Conservation (phyloP, 441 rosid genomes). For the Pelargonium citronellum region DNA sequence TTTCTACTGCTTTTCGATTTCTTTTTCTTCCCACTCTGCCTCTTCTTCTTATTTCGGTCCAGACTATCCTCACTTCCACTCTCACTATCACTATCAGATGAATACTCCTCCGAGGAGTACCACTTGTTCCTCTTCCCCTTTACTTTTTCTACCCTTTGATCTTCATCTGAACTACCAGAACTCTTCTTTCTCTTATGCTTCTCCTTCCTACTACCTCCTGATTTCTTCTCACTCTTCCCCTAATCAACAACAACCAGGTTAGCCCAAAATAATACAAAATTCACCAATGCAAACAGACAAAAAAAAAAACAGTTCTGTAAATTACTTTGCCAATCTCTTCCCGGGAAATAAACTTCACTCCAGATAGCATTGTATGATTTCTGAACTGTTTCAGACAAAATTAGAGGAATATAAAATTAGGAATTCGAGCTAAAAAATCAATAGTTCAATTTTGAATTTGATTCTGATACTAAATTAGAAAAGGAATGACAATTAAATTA, state of each 20-base stretch:
- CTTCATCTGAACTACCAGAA: constrained; percentile 48
- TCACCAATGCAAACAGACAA: neutral
- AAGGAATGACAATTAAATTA: too few relatives aligned
- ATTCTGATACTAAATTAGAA: too few relatives aligned
- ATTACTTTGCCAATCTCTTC: constrained; percentile 44
- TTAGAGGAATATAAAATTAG: neutral
- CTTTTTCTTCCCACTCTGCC: constrained; percentile 26
- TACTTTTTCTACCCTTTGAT: constrained; percentile 37
- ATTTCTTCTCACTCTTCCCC: constrained; percentile 34
- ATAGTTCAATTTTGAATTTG: too few relatives aligned
- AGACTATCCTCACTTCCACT: constrained; percentile 25
- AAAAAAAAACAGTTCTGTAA: too few relatives aligned
- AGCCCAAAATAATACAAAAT: constrained; percentile 10
- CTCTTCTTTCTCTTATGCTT: constrained; percentile 33
- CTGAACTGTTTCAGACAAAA: neutral
- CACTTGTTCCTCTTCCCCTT: constrained; percentile 49
- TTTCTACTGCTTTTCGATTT: constrained; percentile 23
- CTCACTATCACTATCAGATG: constrained; percentile 22
- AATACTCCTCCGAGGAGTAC: constrained; percentile 50
- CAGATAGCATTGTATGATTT: constrained; percentile 47
- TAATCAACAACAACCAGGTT: constrained; percentile 14
- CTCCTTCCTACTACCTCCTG: constrained; percentile 25
- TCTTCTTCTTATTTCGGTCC: constrained; percentile 20
- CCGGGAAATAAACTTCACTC: constrained; percentile 68
- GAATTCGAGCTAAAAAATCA: too few relatives aligned